phyloP scores from a whole-genome alignment of 768 basidiomycete species.

The Amanita pallidorosea region DNA sequence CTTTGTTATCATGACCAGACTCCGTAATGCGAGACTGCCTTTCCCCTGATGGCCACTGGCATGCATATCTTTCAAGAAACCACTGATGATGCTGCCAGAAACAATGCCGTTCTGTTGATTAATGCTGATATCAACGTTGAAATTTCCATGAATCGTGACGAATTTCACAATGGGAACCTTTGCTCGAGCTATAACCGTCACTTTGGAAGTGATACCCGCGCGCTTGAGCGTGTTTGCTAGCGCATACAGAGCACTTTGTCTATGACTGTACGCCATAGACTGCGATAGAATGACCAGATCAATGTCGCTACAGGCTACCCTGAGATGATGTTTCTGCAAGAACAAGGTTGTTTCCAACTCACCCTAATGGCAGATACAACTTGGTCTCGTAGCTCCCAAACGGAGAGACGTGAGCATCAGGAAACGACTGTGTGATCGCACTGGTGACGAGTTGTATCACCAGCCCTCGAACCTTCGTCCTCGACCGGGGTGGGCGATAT shows the following conservation, averaged over 20 bases:
- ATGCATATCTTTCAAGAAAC: constrained; percentile 60
- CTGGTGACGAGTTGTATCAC: constrained; percentile 60
- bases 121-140: constrained; percentile 89
- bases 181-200: constrained; percentile 86
- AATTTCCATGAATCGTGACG: constrained; percentile 65
- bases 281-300: constrained; percentile 85
- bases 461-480: constrained; percentile 72
- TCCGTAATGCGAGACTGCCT: constrained; percentile 59
- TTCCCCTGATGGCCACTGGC: constrained; percentile 14
- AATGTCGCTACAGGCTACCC: constrained; percentile 60
- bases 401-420: constrained; percentile 71
- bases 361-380: constrained; percentile 90
- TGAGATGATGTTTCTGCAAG: constrained; percentile 1
- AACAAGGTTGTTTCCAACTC: constrained; percentile 17
- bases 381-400: constrained; percentile 94
- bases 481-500: constrained; percentile 82
- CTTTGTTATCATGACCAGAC: constrained; percentile 83
- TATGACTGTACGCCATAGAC: constrained; percentile 61
- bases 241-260: constrained; percentile 57
- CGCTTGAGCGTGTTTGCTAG: constrained; percentile 73
- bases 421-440: constrained; percentile 54
- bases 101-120: constrained; percentile 82
- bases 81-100: constrained; percentile 70
- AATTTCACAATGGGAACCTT: constrained; percentile 98
- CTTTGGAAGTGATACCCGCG: constrained; percentile 58